A percentile compares a stretch with the other conserved stretches of the same genome.
Conservation (phyloP, 192 early-diverging fungal species). For the Mortierella hygrophila region DNA sequence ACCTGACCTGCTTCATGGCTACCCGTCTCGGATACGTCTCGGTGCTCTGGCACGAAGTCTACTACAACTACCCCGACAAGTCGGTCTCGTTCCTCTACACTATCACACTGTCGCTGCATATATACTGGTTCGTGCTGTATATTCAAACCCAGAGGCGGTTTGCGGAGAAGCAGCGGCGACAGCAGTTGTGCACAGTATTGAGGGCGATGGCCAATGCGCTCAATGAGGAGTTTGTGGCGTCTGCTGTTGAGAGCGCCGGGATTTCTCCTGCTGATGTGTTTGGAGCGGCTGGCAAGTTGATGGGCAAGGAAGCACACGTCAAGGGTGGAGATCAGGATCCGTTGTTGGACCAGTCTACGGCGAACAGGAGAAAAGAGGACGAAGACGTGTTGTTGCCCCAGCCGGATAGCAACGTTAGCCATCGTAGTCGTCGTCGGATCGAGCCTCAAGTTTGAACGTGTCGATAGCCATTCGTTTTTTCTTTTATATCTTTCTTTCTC, state of each 20-base stretch:
- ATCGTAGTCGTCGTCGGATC: background rate
- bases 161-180: slow-evolving; percentile 20
- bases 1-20: slow-evolving; percentile 25
- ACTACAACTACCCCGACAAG: slow-evolving; percentile 52
- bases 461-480: background rate
- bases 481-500: background rate
- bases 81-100: slow-evolving; percentile 45
- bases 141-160: slow-evolving; percentile 31
- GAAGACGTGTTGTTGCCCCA: background rate
- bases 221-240: slow-evolving; percentile 4
- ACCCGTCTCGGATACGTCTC: slow-evolving; percentile 41
- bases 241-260: slow-evolving; percentile 4
- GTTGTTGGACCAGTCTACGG: background rate
- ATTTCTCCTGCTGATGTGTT: background rate
- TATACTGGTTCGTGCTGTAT: slow-evolving; percentile 53
- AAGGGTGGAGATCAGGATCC: background rate
- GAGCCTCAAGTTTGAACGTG: background rate
- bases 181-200: slow-evolving; percentile 10
- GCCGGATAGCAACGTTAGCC: background rate
- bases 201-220: slow-evolving; percentile 9
- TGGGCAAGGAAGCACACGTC: background rate
- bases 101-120: slow-evolving; percentile 35
- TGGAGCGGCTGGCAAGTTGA: background rate
- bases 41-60: slow-evolving; percentile 52
- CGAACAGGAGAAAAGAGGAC: background rate